These are phyloP conservation scores for Blastocystis sp. DNA, from an alignment of 352 stramenopile species.

Conservation along the genomic window DNA sequence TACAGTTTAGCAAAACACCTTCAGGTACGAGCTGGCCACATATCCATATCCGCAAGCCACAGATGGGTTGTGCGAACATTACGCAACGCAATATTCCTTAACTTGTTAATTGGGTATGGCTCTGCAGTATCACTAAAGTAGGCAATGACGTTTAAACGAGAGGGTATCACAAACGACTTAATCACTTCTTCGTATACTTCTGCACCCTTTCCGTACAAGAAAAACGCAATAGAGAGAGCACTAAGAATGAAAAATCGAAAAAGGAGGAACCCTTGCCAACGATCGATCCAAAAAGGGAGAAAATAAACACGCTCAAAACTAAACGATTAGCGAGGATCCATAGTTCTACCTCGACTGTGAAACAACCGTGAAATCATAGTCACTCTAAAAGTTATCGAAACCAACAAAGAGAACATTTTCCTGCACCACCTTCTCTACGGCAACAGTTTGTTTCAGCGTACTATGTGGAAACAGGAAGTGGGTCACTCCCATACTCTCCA, in stretches of 20 bases:
- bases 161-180: neutral
- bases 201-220: constrained; percentile 11
- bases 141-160: neutral
- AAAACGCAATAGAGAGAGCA: constrained; percentile 38
- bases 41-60: constrained; percentile 57
- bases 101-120: constrained; percentile 36
- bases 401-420: neutral
- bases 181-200: neutral
- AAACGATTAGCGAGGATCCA: neutral
- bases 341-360: constrained; percentile 13
- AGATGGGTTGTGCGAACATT: constrained; percentile 33
- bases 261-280: neutral
- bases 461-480: neutral
- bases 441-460: neutral
- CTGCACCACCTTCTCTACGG: neutral
- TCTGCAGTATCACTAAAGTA: constrained; percentile 11
- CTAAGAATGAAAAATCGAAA: neutral
- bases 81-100: constrained; percentile 10
- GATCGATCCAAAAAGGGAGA: neutral
- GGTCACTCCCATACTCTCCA: neutral
- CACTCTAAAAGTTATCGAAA: neutral
- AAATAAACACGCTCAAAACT: constrained; percentile 58
- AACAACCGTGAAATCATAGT: constrained; percentile 2
- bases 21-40: constrained; percentile 3
- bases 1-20: neutral